Conservation (phyloP, 352 stramenopile species). For the Chloridella minuta region DNA sequence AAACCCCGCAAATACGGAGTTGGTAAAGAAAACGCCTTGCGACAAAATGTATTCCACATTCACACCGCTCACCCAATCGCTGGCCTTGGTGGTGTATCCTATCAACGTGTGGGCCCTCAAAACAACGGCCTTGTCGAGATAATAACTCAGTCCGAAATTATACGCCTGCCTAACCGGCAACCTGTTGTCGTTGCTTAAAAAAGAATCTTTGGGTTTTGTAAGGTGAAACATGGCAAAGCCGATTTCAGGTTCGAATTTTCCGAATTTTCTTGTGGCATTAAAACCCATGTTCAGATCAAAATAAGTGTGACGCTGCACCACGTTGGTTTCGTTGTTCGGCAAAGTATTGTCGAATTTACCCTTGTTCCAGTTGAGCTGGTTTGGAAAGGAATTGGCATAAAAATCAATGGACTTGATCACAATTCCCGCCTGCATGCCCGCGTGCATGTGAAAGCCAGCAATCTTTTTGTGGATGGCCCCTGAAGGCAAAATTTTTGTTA, state of each 20-base stretch:
- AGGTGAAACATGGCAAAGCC: not conserved
- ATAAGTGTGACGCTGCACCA: not conserved
- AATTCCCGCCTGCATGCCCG: not conserved
- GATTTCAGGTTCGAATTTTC: not conserved
- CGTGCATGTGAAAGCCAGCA: not conserved
- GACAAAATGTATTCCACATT: not conserved
- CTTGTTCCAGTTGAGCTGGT: not conserved
- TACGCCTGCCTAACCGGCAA: not conserved
- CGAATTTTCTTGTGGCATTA: not conserved
- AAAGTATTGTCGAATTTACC: not conserved
- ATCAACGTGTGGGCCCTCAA: not conserved
- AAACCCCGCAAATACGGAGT: not conserved
- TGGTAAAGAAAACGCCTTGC: not conserved
- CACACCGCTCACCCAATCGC: not conserved
- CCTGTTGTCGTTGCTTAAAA: conserved; percentile 6
- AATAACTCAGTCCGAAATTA: not conserved
- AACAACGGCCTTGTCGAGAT: not conserved
- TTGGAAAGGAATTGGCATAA: not conserved
- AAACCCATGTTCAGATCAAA: not conserved
- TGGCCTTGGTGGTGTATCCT: not conserved
- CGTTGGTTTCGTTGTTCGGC: not conserved
- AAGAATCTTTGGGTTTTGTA: not conserved
- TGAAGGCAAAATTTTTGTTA: not conserved
- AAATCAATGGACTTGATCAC: not conserved
- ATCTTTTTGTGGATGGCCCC: not conserved